These are phyloP conservation scores for Colletotrichum godetiae DNA, from an alignment of 2,329 filamentous ascomycete genomes.

Conservation along the genomic window DNA sequence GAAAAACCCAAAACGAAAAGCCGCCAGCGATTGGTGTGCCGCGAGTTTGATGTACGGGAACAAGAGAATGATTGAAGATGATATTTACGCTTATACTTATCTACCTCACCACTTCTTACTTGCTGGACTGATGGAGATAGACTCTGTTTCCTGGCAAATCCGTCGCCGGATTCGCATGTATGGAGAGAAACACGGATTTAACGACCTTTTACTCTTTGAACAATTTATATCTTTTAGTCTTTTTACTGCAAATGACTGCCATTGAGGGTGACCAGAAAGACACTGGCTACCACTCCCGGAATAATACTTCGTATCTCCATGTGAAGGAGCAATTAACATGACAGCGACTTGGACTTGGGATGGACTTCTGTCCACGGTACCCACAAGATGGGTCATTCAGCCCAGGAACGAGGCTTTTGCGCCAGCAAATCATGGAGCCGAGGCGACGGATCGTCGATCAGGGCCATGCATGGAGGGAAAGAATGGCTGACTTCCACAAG, in stretches of 20 bases:
- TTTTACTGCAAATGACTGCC: neutral
- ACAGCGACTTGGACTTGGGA: neutral
- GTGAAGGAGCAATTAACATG: neutral
- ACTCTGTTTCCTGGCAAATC: slow-evolving; percentile 50
- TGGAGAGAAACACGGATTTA: slow-evolving; percentile 21
- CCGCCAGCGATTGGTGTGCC: slow-evolving; percentile 13
- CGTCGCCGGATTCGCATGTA: slow-evolving; percentile 52
- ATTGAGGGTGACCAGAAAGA: neutral
- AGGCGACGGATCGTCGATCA: neutral
- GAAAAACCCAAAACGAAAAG: slow-evolving; percentile 37
- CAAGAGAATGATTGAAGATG: slow-evolving; percentile 39
- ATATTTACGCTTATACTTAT: slow-evolving; percentile 30
- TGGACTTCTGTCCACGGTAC: neutral
- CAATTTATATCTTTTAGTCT: slow-evolving; percentile 2
- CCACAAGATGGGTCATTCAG: neutral
- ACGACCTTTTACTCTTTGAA: neutral
- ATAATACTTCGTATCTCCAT: too few species aligned
- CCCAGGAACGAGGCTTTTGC: neutral
- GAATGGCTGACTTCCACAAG: too few species aligned
- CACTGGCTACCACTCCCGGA: neutral
- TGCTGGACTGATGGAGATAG: slow-evolving; percentile 50
- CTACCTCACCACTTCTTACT: slow-evolving; percentile 8
- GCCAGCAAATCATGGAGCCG: neutral
- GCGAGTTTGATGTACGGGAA: slow-evolving; percentile 36
- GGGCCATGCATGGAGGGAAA: neutral